Evolutionary conservation across 108 stramenopile genomes (phyloP).

Genomic region (Pseudonitzschia delicatissima): DNA sequence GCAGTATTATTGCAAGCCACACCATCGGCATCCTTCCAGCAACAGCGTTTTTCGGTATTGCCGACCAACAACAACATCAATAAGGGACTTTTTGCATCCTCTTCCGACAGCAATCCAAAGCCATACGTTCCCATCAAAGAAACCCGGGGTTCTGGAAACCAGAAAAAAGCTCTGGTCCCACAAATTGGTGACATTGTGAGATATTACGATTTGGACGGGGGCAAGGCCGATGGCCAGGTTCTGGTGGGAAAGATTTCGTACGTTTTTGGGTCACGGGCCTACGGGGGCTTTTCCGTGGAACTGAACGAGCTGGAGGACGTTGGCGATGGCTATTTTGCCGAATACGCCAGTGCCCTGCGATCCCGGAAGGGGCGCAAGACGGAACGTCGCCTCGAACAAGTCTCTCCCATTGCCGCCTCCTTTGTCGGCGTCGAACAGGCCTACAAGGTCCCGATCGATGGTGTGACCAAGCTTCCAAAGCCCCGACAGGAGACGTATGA

Average conservation of each 20-base stretch:
- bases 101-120: not conserved
- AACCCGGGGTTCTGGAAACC: not conserved
- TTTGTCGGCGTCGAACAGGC: conserved; percentile 77
- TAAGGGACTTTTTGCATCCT: not conserved
- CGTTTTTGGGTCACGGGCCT: conserved; percentile 16
- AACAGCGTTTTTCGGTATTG: not conserved
- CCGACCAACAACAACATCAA: not conserved
- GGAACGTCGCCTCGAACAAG: conserved; percentile 46
- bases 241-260: conserved; percentile 75
- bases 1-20: not conserved
- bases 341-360: conserved; percentile 44
- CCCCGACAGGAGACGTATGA: conserved; percentile 44
- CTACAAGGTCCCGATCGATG: conserved; percentile 63
- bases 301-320: conserved; percentile 75
- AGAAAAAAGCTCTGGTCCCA: conserved; percentile 21
- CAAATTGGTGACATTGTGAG: conserved; percentile 76
- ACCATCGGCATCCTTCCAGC: not conserved
- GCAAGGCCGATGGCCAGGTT: conserved; percentile 58
- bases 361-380: conserved; percentile 45
- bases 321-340: conserved; percentile 81
- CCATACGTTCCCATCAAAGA: not conserved
- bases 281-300: conserved; percentile 55
- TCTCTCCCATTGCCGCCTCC: conserved; percentile 63
- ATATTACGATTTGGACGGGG: conserved; percentile 83
- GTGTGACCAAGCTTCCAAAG: not conserved